Conservation (phyloP, 75 land plant species). For the Pinus albicaulis region DNA sequence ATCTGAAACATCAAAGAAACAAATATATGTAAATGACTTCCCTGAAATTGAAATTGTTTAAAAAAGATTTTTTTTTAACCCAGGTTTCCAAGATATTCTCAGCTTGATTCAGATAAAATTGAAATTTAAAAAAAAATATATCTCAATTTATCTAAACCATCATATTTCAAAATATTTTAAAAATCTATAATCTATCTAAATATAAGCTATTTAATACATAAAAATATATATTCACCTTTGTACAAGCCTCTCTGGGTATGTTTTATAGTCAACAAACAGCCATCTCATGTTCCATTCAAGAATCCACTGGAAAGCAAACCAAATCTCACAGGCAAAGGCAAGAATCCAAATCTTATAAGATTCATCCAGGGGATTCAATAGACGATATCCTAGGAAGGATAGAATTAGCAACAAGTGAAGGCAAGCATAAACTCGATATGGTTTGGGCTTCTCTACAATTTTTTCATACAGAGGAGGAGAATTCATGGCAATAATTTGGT, state of each 20-base stretch:
- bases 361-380: neutral
- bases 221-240: neutral
- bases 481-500: neutral
- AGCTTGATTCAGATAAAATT: too few relatives aligned
- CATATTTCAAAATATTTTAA: too few relatives aligned
- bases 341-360: neutral
- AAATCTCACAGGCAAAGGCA: neutral
- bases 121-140: too few relatives aligned
- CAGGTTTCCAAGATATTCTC: too few relatives aligned
- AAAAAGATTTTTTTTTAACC: too few relatives aligned
- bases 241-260: constrained; percentile 4
- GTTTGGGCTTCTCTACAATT: neutral
- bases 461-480: constrained; percentile 11
- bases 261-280: neutral
- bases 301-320: neutral
- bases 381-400: neutral
- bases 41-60: too few relatives aligned
- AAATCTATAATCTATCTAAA: too few relatives aligned
- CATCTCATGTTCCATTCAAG: neutral
- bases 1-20: too few relatives aligned
- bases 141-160: too few relatives aligned
- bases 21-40: too few relatives aligned
- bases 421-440: neutral
- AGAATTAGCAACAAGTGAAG: neutral
- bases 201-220: too few relatives aligned